Evolutionary conservation across 2,329 filamentous ascomycete species (phyloP), one percentile per base, ranked within the genome.

Genomic region (Trichoderma cornu-damae): DNA sequence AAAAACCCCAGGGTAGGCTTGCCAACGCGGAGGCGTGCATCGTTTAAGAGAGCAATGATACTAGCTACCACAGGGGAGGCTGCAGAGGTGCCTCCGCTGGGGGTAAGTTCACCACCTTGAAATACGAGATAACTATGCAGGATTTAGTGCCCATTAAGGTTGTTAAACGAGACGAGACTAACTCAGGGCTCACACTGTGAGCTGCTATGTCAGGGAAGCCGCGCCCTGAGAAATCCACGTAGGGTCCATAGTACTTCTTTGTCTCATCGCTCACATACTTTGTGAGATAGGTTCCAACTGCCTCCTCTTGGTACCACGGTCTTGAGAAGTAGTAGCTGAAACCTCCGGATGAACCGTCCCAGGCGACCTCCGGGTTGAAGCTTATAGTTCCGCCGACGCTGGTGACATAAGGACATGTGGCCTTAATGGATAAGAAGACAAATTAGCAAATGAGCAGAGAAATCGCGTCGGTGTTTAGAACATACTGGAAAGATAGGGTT

Each of bases 171-270:
- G 32, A 16, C 24, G 74, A 71, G 6, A 69, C 62, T 56, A 84
- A 87, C 61, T 83, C 80, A 6, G 80, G 80, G 1, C 84, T 79
- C 22, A 88, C 75, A 9, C 62, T 64, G 32, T 64, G 62, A 6
- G 73, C 76, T 11, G 74, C 67, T 8, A 80, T 65, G 61, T 79
- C 77, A 3, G 77, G 77, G 40, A 73, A 73, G 0, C 69, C 76
- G 14, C 77, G 69, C 0, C 77, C 77, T 3, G 63, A 65, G 11
- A 60, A 59, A 60, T 77, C 74, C 62, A 74, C 60, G 22, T 64
- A 64, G 6, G 53, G 62, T 2, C 43, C 59, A 66, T 78, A 81
- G 57, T 75, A 70, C 20, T 70, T 72, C 0, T 68, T 53, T 49
- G 85, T 71, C 30, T 75, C 71, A 2, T 67, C 65, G 63, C 71